Conservation (phyloP, 768 basidiomycete species). For the Dioszegia aurantiaca region DNA sequence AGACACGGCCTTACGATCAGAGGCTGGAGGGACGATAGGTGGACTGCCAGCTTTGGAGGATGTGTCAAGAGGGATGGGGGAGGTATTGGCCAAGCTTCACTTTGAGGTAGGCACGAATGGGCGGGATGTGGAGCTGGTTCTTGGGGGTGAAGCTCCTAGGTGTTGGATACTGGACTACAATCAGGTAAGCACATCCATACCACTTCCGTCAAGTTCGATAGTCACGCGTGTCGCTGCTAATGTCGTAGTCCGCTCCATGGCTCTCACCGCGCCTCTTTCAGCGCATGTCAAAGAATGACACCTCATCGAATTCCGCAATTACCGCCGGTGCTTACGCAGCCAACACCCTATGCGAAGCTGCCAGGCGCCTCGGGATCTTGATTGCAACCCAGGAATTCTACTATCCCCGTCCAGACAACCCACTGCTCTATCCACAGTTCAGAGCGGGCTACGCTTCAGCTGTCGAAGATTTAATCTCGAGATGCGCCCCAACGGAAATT, state of each 20-base stretch:
- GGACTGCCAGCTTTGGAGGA: background rate
- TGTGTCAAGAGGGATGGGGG: conserved; percentile 1
- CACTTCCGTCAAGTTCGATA: too few relatives aligned
- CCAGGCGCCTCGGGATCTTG: background rate
- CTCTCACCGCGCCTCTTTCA: too few relatives aligned
- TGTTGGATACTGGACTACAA: conserved; percentile 6
- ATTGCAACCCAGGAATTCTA: conserved; percentile 4
- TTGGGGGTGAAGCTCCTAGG: background rate
- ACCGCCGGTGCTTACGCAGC: background rate
- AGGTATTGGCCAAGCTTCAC: background rate
- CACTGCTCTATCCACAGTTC: background rate
- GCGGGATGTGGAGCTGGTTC: background rate
- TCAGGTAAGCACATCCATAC: conserved; percentile 1
- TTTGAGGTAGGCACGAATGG: background rate
- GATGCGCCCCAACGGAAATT: background rate
- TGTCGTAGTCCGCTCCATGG: too few relatives aligned
- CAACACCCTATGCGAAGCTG: background rate
- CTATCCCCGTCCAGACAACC: conserved; percentile 1
- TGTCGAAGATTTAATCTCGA: background rate
- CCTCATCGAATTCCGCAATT: too few relatives aligned
- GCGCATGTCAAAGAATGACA: too few relatives aligned
- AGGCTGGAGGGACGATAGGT: background rate
- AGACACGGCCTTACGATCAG: too few relatives aligned
- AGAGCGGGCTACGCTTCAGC: background rate
- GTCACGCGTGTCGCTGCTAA: too few relatives aligned